These are phyloP conservation scores for Metschnikowia vanudenii DNA, from an alignment of 805 yeast species.

Conservation along the genomic window DNA sequence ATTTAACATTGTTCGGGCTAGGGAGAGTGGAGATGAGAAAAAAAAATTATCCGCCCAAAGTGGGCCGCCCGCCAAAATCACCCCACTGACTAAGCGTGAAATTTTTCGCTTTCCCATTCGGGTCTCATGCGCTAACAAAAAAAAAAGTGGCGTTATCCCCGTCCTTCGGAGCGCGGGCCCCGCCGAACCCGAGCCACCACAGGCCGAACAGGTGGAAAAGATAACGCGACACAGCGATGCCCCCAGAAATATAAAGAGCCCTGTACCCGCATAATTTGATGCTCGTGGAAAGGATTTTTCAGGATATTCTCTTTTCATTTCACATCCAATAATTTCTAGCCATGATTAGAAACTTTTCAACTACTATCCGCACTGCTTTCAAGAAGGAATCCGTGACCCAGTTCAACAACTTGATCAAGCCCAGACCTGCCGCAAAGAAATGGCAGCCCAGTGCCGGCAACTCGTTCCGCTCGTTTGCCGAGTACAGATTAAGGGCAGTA, in stretches of 20 bases:
- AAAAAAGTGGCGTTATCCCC: conserved; percentile 4
- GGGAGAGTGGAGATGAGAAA: not conserved
- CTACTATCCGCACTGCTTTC: conserved; percentile 23
- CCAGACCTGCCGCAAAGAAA: conserved; percentile 24
- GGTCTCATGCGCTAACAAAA: not conserved
- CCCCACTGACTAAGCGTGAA: not conserved
- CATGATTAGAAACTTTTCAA: conserved; percentile 27
- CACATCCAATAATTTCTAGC: too few relatives aligned
- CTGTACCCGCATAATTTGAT: too few relatives aligned
- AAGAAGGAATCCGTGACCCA: conserved; percentile 30
- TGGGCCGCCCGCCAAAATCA: not conserved
- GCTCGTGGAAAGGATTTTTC: too few relatives aligned
- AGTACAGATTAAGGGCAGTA: conserved; percentile 41
- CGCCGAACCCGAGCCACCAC: too few relatives aligned
- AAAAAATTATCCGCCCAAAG: not conserved
- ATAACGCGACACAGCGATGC: not conserved
- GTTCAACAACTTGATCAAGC: conserved; percentile 25
- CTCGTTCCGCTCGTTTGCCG: conserved; percentile 44
- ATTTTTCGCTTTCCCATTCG: not conserved
- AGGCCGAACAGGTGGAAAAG: too few relatives aligned
- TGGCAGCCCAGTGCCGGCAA: conserved; percentile 41
- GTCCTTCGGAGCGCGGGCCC: not conserved
- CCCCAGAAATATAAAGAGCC: conserved; percentile 4
- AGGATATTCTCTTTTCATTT: too few relatives aligned
- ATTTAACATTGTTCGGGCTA: not conserved